Evolutionary conservation across 2,329 filamentous ascomycete species (phyloP), one percentile per base, ranked within the genome.

Genomic region (Aspergillus thermomutatus): DNA sequence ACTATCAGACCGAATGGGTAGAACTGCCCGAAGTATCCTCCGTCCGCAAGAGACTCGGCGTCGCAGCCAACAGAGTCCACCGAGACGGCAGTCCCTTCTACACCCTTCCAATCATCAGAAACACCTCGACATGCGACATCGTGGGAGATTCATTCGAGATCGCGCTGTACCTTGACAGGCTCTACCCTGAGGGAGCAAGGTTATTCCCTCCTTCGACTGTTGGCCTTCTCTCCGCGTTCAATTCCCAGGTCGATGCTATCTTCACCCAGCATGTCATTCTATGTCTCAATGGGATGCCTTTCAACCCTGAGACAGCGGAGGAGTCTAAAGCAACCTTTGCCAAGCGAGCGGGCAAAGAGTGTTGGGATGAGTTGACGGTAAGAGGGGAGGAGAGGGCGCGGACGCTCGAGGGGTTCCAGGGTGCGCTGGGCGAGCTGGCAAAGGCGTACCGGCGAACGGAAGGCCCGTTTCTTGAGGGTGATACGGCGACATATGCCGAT

Each of bases 1-100:
- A 41, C 8, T 61, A 61, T 48, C 37, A 40, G 14, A 63, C 59
- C 17, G 23, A 55, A 48, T 63, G 60, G 60, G 54, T 58, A 9
- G 59, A 61, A 3, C 43, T 63, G 4, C 59, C 57, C 3, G 59
- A 63, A 3, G 48, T 63, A n/a, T 10, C 56, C 23, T 5, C 23
- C 8, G 50, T 57, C 21, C 60, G 59, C 37, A 41, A 58, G 23
- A 43, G 34, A 4, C 49, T 63, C 11, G 59, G 51, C 27, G 23
- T 53, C 8, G 8, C 53, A 0, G 31, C 53, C 11, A 23, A 28
- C 31, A 46, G 53, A 5, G n/a, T 21, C 2, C 28, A 28, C 26
- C 25, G 10, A n/a, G 47, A 54, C 40, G 53, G 53, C 26, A 54
- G 34, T 34, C 23, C 34, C 2, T 54, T 50, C 27, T 46, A 50